Base-by-base conservation (phyloP, 805 yeast species). In the Saturnispora kantuleensis region DNA sequence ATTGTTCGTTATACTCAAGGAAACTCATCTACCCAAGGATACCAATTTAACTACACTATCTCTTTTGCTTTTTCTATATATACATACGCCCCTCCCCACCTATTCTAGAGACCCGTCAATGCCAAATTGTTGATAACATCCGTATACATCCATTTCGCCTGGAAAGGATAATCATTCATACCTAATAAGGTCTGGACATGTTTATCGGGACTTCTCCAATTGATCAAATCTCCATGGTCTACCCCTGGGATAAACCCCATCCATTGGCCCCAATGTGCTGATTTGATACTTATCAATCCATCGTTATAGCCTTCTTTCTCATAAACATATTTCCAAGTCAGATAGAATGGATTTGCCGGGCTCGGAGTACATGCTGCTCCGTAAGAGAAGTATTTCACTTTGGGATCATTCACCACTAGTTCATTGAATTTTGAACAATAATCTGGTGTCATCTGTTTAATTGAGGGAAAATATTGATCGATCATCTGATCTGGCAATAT, bases 161-260 rank as follows among this genome's bases (percentile, higher is more conserved):
- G 74, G 56, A 82, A 79, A 13, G 42, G 35, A 16, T 39, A 31
- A 66, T 49, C 47, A 1, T 41, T 42, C 5, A 46, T 34, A 2
- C 60, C 62, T 8, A 57, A 10, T 2, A 65, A 67, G 45, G 50
- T 63, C 52, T 55, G 58, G 34, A 49, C 60, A 46, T 54, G 69
- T 47, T 75, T 71, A 3, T 73, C 47, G 3, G 69, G 57, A 53
- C 79, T 81, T 40, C 80, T 74, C 94, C 95, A 82, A 57, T 88
- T 89, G 41, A 88, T 85, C 47, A 87, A 65, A 59, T 89, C 96
- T 48, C 86, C 66, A 63, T 88, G 97, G 62, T 88, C 96, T 3
- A 83, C 86, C 50, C 79, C 73, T 35, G 76, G 76, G 31, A 89
- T 59, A 0, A 93, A 84, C 0, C 96, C 97, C 51, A 79, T 58